These are phyloP conservation scores for Alternaria alternata DNA, from an alignment of 2,329 filamentous ascomycete species.

Conservation along the genomic window DNA sequence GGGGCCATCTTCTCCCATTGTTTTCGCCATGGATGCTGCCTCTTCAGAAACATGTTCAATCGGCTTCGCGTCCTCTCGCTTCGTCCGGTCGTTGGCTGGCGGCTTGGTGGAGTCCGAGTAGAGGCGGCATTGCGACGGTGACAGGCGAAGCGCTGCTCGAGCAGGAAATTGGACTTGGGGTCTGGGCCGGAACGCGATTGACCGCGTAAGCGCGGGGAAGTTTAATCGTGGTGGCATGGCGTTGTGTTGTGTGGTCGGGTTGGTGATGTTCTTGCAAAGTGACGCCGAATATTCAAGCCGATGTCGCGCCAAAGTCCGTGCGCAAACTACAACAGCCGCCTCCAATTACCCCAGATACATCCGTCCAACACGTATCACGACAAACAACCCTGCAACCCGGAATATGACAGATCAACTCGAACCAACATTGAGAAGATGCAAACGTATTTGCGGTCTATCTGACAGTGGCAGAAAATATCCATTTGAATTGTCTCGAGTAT, in stretches of 20 bases:
- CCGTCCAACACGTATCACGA: not conserved
- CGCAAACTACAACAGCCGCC: constrained; percentile 8
- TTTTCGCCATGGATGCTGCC: constrained; percentile 66
- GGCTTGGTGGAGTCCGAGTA: constrained; percentile 45
- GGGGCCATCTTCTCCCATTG: constrained; percentile 65
- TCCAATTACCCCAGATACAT: not conserved
- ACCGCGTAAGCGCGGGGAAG: constrained; percentile 38
- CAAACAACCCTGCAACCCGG: not conserved
- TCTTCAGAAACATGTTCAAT: constrained; percentile 71
- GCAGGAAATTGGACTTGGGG: constrained; percentile 40
- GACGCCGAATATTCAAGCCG: constrained; percentile 24
- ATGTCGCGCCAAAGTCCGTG: constrained; percentile 31
- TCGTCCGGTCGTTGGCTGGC: constrained; percentile 42
- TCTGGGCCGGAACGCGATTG: constrained; percentile 45
- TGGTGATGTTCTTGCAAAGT: constrained; percentile 25
- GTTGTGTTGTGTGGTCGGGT: constrained; percentile 24
- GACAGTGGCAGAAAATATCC: not conserved
- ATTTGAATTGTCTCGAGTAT: not conserved
- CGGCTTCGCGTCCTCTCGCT: constrained; percentile 43
- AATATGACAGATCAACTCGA: fast-evolving
- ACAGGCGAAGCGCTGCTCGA: constrained; percentile 29
- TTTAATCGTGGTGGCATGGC: constrained; percentile 52
- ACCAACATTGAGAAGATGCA: not conserved
- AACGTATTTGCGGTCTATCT: not conserved
- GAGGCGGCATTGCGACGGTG: constrained; percentile 39